Conservation (phyloP, 331 rosid genomes). For the Phaseolus coccineus region DNA sequence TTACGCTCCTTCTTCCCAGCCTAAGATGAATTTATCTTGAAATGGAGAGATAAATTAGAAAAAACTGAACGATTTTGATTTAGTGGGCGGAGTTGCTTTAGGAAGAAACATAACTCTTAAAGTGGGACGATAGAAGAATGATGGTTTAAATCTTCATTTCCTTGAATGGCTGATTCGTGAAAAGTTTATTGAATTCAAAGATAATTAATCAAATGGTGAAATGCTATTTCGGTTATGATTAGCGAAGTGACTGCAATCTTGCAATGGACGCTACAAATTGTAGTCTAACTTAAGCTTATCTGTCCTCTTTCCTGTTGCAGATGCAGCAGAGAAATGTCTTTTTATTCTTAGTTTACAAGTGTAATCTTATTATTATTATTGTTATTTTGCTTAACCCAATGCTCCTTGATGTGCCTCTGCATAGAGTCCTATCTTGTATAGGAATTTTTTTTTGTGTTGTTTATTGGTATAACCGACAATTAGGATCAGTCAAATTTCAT, state of each 20-base stretch:
- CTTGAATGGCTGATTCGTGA: background rate
- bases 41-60: slow-evolving; percentile 1
- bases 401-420: background rate
- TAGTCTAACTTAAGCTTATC: background rate
- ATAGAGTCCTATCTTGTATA: slow-evolving; percentile 12
- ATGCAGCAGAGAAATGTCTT: slow-evolving; percentile 7
- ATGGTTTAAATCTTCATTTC: slow-evolving; percentile 31
- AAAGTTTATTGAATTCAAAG: slow-evolving; percentile 5
- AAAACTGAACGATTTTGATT: background rate
- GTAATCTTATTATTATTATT: background rate
- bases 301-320: background rate
- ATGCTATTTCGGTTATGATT: slow-evolving; percentile 5
- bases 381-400: background rate
- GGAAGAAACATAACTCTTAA: background rate
- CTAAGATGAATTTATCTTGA: background rate
- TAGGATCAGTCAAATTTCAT: background rate
- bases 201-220: background rate
- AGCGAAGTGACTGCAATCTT: background rate
- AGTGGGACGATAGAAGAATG: slow-evolving; percentile 15
- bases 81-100: background rate
- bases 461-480: background rate
- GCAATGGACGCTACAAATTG: background rate
- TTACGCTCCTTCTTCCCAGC: background rate
- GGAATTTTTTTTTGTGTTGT: background rate
- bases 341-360: slow-evolving; percentile 12